These are phyloP conservation scores for Spinacia oleracea DNA, from an alignment of 179 eudicot species.

Conservation along the genomic window DNA sequence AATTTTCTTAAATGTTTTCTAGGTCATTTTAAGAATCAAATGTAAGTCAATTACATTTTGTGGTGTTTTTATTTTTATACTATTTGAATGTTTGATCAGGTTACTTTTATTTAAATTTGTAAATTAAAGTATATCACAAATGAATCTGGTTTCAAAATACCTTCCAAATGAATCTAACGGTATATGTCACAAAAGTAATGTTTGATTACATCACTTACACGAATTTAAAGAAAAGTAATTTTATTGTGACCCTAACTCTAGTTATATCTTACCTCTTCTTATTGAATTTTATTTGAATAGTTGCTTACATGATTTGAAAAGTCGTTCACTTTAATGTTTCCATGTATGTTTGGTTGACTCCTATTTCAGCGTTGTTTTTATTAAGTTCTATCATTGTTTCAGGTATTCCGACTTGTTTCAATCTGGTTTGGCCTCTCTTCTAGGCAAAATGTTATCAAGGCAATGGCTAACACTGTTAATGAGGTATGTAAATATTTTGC, in stretches of 20 bases:
- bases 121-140: background rate
- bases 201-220: too few relatives aligned
- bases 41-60: background rate
- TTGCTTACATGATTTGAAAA: background rate
- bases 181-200: too few relatives aligned
- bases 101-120: background rate
- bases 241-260: background rate
- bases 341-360: background rate
- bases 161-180: background rate
- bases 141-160: background rate
- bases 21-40: background rate
- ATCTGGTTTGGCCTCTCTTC: slow-evolving; percentile 91
- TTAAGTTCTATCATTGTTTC: slow-evolving; percentile 25
- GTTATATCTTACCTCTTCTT: background rate
- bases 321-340: background rate
- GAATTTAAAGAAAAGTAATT: too few relatives aligned
- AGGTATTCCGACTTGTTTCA: slow-evolving; percentile 98
- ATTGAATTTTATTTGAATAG: background rate
- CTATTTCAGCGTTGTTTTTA: background rate
- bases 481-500: slow-evolving; percentile 51
- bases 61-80: background rate
- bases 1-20: background rate
- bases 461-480: slow-evolving; percentile 74
- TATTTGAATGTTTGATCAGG: background rate
- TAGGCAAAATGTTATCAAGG: slow-evolving; percentile 66